Evolutionary conservation across 495 filamentous ascomycete species (phyloP).

Genomic region (Neurospora cerealis): DNA sequence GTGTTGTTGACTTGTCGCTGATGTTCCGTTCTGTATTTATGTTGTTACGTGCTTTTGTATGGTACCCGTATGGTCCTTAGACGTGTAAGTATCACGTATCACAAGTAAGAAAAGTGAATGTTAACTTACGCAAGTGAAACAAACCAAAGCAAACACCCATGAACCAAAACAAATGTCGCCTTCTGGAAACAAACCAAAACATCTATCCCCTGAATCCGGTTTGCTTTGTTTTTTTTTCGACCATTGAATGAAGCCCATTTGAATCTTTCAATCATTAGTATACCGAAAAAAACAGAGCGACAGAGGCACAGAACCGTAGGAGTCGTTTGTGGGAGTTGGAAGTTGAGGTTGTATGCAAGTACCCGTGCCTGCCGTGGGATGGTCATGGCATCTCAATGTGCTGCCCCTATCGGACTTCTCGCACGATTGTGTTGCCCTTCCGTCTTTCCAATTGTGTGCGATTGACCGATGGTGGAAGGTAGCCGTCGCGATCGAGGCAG

Average conservation of each 20-base stretch:
- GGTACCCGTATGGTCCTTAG: not conserved
- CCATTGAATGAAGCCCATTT: not conserved
- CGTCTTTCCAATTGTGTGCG: not conserved
- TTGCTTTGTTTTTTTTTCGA: not conserved
- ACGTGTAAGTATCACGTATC: not conserved
- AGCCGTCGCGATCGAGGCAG: not conserved
- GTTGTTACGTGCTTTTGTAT: not conserved
- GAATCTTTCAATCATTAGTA: not conserved
- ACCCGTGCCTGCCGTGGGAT: not conserved
- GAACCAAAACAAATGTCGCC: no score
- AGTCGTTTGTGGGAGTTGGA: not conserved
- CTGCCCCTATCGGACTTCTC: not conserved
- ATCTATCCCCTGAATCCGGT: fast-evolving
- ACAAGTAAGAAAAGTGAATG: not conserved
- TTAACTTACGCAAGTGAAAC: not conserved
- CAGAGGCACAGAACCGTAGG: not conserved
- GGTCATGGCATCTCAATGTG: not conserved
- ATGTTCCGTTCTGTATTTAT: not conserved
- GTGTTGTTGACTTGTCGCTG: not conserved
- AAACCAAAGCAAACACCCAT: no score
- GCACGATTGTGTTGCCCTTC: not conserved
- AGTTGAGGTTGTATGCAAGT: not conserved
- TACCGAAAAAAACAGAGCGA: not conserved
- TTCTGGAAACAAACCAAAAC: not conserved
- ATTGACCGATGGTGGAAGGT: not conserved